A percentile compares a stretch with the other conserved stretches of the same genome.
Conservation (phyloP, 129 eudicot species). For the Heracleum sosnowskyi region DNA sequence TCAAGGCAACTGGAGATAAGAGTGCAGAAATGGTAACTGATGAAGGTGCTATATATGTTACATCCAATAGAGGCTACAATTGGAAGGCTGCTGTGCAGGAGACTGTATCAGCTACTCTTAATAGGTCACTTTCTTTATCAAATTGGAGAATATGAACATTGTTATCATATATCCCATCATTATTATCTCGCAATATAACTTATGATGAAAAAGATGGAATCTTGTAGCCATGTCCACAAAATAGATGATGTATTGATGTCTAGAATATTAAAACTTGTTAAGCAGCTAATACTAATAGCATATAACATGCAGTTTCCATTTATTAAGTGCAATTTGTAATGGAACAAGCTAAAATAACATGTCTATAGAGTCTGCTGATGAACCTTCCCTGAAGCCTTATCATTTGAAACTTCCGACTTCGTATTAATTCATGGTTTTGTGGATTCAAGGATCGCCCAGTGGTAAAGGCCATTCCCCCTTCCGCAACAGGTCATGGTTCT, state of each 20-base stretch:
- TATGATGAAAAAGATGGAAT: not conserved
- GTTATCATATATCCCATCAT: not conserved
- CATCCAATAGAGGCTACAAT: slow-evolving; percentile 95
- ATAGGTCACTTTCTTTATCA: slow-evolving; percentile 48
- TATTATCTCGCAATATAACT: not conserved
- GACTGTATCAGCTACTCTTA: slow-evolving; percentile 98
- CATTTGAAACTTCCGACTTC: too few relatives aligned
- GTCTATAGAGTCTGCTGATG: not conserved
- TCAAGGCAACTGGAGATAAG: slow-evolving; percentile 87
- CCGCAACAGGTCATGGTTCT: not conserved
- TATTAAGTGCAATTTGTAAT: not conserved
- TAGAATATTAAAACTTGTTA: not conserved
- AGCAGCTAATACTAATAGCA: not conserved
- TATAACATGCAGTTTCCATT: not conserved
- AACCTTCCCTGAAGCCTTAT: not conserved
- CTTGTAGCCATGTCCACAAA: not conserved
- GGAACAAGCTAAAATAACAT: not conserved
- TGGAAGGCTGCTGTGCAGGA: slow-evolving; percentile 99
- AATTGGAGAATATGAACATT: not conserved
- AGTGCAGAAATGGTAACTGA: slow-evolving; percentile 99
- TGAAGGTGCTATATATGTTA: slow-evolving; percentile 92
- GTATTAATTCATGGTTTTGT: not conserved
- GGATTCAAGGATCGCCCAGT: not conserved
- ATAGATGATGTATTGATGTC: not conserved
- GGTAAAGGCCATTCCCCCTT: not conserved